Percentiles rank a stretch among this genome's conserved stretches.
Conservation (phyloP, 352 stramenopile genomes). For the Vaucheria bursata region DNA sequence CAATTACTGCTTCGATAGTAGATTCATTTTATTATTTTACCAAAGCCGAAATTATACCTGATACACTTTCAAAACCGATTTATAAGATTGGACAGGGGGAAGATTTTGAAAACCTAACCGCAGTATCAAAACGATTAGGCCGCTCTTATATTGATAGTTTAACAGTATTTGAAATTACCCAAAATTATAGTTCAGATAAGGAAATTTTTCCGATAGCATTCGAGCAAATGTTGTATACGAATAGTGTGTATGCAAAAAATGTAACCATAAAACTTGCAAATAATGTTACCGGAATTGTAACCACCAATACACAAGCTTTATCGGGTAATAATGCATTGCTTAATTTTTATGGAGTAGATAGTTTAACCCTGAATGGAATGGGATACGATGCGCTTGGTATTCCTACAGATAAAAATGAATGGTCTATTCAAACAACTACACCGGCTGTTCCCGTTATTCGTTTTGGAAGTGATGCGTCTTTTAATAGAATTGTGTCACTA, state of each 20-base stretch:
- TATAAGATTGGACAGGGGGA: slow-evolving; percentile 6
- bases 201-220: slow-evolving; percentile 8
- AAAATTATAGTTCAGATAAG: slow-evolving; percentile 9
- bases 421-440: slow-evolving; percentile 8
- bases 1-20: slow-evolving; percentile 8
- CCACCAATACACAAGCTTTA: slow-evolving; percentile 7
- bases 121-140: slow-evolving; percentile 7
- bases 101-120: slow-evolving; percentile 8
- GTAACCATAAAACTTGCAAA: slow-evolving; percentile 8
- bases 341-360: slow-evolving; percentile 9
- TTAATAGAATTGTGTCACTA: slow-evolving; percentile 9
- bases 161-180: slow-evolving; percentile 8
- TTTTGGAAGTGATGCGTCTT: slow-evolving; percentile 7
- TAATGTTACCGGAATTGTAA: slow-evolving; percentile 8
- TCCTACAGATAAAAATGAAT: slow-evolving; percentile 9
- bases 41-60: slow-evolving; percentile 7
- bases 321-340: slow-evolving; percentile 7
- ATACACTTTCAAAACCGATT: slow-evolving; percentile 8
- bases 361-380: slow-evolving; percentile 7
- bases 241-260: slow-evolving; percentile 9
- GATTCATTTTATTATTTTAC: slow-evolving; percentile 10
- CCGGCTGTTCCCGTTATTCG: slow-evolving; percentile 4
- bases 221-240: slow-evolving; percentile 7
- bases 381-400: slow-evolving; percentile 5
- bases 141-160: slow-evolving; percentile 8